Evolutionary conservation across 1,284 basidiomycete genomes (phyloP), one percentile per base, ranked within the genome.

Genomic region (Phellopilus nigrolimitatus): DNA sequence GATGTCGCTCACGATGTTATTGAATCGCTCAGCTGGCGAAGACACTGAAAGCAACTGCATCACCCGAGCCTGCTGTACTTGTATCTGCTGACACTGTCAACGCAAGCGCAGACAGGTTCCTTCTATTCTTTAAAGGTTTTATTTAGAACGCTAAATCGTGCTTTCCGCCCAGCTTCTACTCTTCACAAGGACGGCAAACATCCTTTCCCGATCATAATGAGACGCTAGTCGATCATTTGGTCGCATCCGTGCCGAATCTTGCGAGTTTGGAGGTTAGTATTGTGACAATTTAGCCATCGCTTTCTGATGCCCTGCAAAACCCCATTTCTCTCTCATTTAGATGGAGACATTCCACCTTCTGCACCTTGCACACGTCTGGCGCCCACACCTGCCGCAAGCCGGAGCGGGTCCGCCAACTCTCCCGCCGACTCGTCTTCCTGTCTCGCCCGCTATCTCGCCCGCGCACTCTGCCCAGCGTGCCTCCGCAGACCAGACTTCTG

Each of bases 311-410:
- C 12, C n/a, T 43, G 27, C 10, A 19, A 46, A 13, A 24, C 19
- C 4, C 19, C 31, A 13, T 24, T 17, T 13, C 9, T 0, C 21
- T 25, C 7, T 28, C 55, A 3, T 37, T 49, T 57, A 91, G 88
- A 88, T 90, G 88, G 87, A 90, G 62, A 88, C 85, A 0, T 86
- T 85, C 63, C 87, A 88, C 66, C 68, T 90, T 43, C 78, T 81
- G 59, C 84, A 90, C 64, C 74, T 88, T 21, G 83, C 88, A 9
- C 72, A 73, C 17, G 82, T 78, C 57, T 88, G 84, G 59, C 55
- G 54, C 52, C 61, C 49, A 42, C 57, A 15, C 24, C 33, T 51
- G 59, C 60, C 51, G 10, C 13, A 40, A 2, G 3, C 21, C n/a
- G 21, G 10, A n/a, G 5, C 22, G 6, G 27, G n/a, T 36, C 66